Evolutionary conservation across 352 stramenopile species (phyloP).

Genomic region (Globisporangium abappressorium): DNA sequence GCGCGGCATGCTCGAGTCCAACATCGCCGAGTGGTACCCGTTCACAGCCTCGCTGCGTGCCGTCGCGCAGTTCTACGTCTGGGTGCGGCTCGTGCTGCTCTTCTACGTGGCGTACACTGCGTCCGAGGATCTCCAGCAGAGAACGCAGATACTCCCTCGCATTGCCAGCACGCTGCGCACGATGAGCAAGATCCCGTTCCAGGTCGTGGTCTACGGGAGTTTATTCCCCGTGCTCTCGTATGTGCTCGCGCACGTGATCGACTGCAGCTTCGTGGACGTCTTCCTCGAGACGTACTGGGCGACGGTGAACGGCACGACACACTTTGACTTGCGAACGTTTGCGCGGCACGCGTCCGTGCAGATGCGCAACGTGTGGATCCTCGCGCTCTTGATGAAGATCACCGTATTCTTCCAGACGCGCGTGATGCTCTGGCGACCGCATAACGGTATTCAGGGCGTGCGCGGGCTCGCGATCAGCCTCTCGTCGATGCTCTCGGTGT

Average conservation of each 20-base stretch:
- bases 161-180: slow-evolving; percentile 10
- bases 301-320: slow-evolving; percentile 17
- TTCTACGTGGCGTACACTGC: slow-evolving; percentile 24
- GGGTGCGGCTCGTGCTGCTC: slow-evolving; percentile 37
- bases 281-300: slow-evolving; percentile 40
- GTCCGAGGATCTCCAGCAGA: background rate
- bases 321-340: slow-evolving; percentile 28
- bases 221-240: slow-evolving; percentile 40
- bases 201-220: slow-evolving; percentile 52
- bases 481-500: slow-evolving; percentile 31
- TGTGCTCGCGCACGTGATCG: slow-evolving; percentile 32
- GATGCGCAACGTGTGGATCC: slow-evolving; percentile 45
- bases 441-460: slow-evolving; percentile 27
- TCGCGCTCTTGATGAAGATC: slow-evolving; percentile 33
- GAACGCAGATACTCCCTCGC: background rate
- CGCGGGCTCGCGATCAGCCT: slow-evolving; percentile 35
- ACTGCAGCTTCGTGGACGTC: slow-evolving; percentile 36
- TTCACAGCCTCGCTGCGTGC: slow-evolving; percentile 30
- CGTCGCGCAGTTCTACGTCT: slow-evolving; percentile 43
- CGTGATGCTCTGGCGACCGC: slow-evolving; percentile 17
- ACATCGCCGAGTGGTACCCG: slow-evolving; percentile 31
- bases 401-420: slow-evolving; percentile 17
- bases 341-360: slow-evolving; percentile 30
- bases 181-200: slow-evolving; percentile 41
- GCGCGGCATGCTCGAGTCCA: slow-evolving; percentile 29